phyloP scores from a whole-genome alignment of 2,329 filamentous ascomycete genomes.

The Alternaria consortialis region DNA sequence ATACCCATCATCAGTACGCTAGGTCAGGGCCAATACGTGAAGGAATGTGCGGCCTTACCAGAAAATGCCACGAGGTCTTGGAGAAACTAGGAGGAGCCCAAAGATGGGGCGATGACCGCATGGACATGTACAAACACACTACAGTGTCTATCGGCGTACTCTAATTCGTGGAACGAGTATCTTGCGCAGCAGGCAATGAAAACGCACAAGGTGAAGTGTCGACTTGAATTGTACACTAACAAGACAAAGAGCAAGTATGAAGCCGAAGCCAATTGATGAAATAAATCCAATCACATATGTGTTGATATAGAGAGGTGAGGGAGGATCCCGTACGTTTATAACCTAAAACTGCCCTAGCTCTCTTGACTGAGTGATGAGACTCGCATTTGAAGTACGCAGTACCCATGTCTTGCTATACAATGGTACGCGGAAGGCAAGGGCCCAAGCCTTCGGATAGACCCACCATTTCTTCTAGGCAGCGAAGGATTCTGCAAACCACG shows the following conservation, averaged over 20 bases:
- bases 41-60: constrained; percentile 25
- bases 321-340: constrained; percentile 19
- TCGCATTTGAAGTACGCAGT: constrained; percentile 26
- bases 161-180: constrained; percentile 32
- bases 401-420: constrained; percentile 22
- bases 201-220: constrained; percentile 23
- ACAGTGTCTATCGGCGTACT: constrained; percentile 24
- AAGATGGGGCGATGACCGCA: constrained; percentile 29
- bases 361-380: constrained; percentile 13
- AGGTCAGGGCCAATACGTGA: constrained; percentile 20
- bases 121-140: constrained; percentile 47
- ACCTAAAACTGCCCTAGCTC: constrained; percentile 22
- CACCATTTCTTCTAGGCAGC: constrained; percentile 15
- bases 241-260: constrained; percentile 27
- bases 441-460: constrained; percentile 27
- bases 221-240: constrained; percentile 14
- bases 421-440: constrained; percentile 19
- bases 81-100: constrained; percentile 19
- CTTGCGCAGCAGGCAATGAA: constrained; percentile 14
- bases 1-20: constrained; percentile 32
- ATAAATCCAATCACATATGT: constrained; percentile 12
- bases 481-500: constrained; percentile 25
- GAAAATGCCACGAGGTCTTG: constrained; percentile 38
- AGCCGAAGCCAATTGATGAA: constrained; percentile 30
- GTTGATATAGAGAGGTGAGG: constrained; percentile 7